Base-by-base conservation (phyloP, 306 rosid species). In the Cicer bijugum region DNA sequence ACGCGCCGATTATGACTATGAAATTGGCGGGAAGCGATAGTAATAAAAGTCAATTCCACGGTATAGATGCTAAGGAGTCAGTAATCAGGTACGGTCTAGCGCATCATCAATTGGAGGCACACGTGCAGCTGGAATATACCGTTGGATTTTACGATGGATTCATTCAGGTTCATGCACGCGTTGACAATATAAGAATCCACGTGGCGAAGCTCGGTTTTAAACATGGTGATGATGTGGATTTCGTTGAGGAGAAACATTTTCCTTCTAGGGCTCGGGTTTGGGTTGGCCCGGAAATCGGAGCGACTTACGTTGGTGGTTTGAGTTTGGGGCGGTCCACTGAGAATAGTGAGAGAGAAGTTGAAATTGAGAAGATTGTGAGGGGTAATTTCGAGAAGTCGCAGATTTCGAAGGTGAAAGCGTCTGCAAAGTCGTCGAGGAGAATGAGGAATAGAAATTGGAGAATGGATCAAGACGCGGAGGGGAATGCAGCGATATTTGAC, bases 281-380 rank as follows among this genome's bases (percentile, higher is more conserved):
- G 97, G 88, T 91, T 0, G 96, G 97, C 17, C 98, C 97, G 0
- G 97, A 94, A 57, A 84, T 94, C 0, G 96, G 98, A 35, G 94
- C 98, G 3, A 82, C 76, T 1, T 93, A 93, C 10, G 93, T 89
- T 35, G 84, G 47, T 1, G 94, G 94, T 69, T 20, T 91, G 78
- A 94, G 97, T 38, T 57, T 91, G 84, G 94, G 97, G 0, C 88
- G 94, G 38, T 91, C 98, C 12, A 86, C 98, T 19, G 82, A 82
- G 56, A 89, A 85, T 7, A 81, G 11, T 0, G 97, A 91, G 83
- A 80, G 74, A 2, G 98, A 93, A 39, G 83, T 88, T 81, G 87
- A 88, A 53, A 19, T 75, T 58, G 79, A 91, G 42, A 90, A 81
- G 56, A 33, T 73, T 1, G 75, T 87, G 80, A 86, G 88, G 81